Base-by-base conservation (phyloP, 805 yeast species). In the Saccharomycopsis fermentans region DNA sequence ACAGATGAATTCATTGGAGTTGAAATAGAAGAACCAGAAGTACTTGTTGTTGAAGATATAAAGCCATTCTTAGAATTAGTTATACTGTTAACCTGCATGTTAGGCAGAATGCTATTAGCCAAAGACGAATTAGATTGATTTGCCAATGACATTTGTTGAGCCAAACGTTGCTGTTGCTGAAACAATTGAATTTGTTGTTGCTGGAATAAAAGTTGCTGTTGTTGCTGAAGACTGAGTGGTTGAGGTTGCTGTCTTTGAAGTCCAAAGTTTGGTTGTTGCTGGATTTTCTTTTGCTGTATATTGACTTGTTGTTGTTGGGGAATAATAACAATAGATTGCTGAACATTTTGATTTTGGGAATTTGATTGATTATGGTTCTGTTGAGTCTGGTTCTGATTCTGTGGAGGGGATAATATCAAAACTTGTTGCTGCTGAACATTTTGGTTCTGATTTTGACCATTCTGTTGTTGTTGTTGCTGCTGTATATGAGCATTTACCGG, bases 141-240 rank as follows among this genome's bases (percentile, higher is more conserved):
- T 21, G 50, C 55, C 17, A 36, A 36, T 4, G 39, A 39, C 43
- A 36, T 32, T 35, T 51, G 54, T 27, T 51, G 55, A n/a, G 36
- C 40, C 35, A 32, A 21, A 6, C 39, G 47, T 34, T 52, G 55
- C 34, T 52, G 55, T 19, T 52, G 55, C 36, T 52, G 55, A n/a
- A 36, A 37, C 35, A 36, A 37, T 35, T 52, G 55, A 9, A 36
- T 26, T 34, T 34, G 37, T 35, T 52, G 55, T 17, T 52, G 37
- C 19, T 52, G 55, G 16, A 36, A 37, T 35, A 32, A 26, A 24
- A 26, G 56, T 54, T 54, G 56, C 27, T 53, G 55, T 34, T 54
- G 56, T 19, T 54, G 47, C 27, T 17, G 26, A 12, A 37, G 47
- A 21, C 24, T 32, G 27, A 36, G 48, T 21, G 36, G 56, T 43